Percentiles rank a stretch among this genome's conserved stretches.
Conservation (phyloP, 139 green algal genomes). For the Asterochloris erici region DNA sequence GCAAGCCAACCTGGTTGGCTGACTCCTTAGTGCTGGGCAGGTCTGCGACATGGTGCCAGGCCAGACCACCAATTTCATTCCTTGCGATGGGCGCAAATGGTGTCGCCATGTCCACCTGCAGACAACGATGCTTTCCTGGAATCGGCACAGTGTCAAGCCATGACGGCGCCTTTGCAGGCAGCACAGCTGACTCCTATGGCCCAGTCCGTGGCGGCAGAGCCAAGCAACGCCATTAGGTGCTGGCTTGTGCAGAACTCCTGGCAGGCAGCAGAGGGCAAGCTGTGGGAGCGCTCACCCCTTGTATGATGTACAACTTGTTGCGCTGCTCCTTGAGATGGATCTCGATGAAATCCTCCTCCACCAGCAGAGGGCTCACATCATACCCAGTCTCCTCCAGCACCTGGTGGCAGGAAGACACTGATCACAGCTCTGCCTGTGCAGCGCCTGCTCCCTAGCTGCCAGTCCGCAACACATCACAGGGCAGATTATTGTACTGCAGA, state of each 20-base stretch:
- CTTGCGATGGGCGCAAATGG: constrained; percentile 58
- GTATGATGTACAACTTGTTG: constrained; percentile 74
- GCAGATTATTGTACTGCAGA: background rate
- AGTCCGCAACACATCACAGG: background rate
- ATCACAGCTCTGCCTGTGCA: background rate
- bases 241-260: background rate
- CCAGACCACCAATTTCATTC: constrained; percentile 77
- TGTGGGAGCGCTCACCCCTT: constrained; percentile 17
- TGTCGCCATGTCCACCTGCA: constrained; percentile 54
- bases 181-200: background rate
- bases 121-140: background rate
- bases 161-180: background rate
- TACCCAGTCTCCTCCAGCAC: constrained; percentile 80
- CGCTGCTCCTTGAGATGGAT: constrained; percentile 52
- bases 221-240: background rate
- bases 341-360: constrained; percentile 60
- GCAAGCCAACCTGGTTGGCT: constrained; percentile 5
- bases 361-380: constrained; percentile 49
- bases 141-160: background rate
- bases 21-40: constrained; percentile 43
- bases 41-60: constrained; percentile 67
- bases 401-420: constrained; percentile 22
- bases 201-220: background rate
- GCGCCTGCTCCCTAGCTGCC: background rate
- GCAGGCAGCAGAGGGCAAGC: too few relatives aligned